Evolutionary conservation across 306 rosid genomes (phyloP), one percentile per base, ranked within the genome.

Genomic region (Canavalia ensiformis): DNA sequence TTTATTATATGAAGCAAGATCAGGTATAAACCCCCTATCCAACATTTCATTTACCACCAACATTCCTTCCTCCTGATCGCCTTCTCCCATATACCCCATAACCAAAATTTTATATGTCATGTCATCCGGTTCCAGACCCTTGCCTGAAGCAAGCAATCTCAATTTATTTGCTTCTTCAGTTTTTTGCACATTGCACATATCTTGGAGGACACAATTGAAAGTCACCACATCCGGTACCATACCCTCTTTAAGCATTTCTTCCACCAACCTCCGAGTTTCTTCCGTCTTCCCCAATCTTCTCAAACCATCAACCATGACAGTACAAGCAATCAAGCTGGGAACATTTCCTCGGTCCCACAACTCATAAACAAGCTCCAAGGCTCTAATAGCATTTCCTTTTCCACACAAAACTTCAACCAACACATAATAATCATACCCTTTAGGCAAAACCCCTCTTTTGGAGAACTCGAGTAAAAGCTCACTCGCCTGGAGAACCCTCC

Each of bases 11-110:
- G 93, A 86, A 60, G 88, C 87, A 79, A 92, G 90, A 86, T 92
- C 89, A 34, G 93, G 93, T 80, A 92, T 76, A 66, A 87, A 87
- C 42, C 89, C 98, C 87, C 39, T 83, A 59, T 92, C 98, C 87
- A 94, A 82, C 97, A 92, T 94, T 85, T 92, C 97, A 86, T 91
- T 88, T 47, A 91, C 90, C 83, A 92, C 68, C 13, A 75, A 59
- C 81, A 90, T 84, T 45, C 90, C 94, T 72, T 90, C 87, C 69
- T 76, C 81, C 75, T 41, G 81, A 28, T 76, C 83, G 4, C 93
- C 86, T 80, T 92, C 97, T 74, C 76, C 78, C 4, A 85, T 80
- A 67, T 80, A 92, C 45, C 97, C 97, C 47, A 49, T 68, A 35
- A 87, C 92, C 88, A 94, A 81, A 82, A 89, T 79, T 63, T 77